Percentiles rank a stretch among this genome's conserved stretches.
Evolutionary conservation across 1,284 basidiomycete genomes (phyloP).

Genomic region (Cystobasidium sp.): DNA sequence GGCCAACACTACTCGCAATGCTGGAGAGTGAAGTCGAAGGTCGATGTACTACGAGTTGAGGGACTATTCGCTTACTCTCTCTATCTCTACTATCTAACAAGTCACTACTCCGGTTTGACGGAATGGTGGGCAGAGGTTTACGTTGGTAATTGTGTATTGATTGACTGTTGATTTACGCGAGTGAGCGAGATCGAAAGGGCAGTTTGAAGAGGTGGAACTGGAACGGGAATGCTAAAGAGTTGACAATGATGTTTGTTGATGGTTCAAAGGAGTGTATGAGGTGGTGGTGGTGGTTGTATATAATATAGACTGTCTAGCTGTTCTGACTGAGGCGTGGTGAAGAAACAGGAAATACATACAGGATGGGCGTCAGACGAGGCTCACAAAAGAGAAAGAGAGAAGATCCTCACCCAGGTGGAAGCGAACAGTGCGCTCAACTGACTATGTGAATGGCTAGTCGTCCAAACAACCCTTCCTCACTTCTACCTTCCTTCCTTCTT

Average conservation of each 20-base stretch:
- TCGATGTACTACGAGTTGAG: conserved; percentile 26
- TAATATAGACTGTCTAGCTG: no score
- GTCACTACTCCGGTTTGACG: conserved; percentile 9
- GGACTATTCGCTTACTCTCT: not conserved
- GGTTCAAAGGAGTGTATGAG: not conserved
- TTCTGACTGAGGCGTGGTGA: no score
- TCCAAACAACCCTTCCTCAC: no score
- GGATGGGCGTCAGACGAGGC: no score
- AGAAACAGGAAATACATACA: no score
- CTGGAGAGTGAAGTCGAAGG: conserved; percentile 34
- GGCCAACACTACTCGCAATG: conserved; percentile 10
- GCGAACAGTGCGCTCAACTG: no score
- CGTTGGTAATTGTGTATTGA: not conserved
- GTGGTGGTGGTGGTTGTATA: not conserved
- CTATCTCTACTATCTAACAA: no score
- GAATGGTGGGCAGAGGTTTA: conserved; percentile 39
- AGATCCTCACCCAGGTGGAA: no score
- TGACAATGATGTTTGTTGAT: not conserved
- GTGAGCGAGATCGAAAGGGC: not conserved
- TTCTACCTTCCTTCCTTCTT: no score
- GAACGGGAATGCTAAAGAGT: not conserved
- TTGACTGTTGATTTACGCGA: conserved; percentile 4
- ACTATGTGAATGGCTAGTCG: no score
- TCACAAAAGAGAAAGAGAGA: no score
- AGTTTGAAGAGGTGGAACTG: not conserved